Conservation (phyloP, 768 basidiomycete species). For the Megacollybia marginata region DNA sequence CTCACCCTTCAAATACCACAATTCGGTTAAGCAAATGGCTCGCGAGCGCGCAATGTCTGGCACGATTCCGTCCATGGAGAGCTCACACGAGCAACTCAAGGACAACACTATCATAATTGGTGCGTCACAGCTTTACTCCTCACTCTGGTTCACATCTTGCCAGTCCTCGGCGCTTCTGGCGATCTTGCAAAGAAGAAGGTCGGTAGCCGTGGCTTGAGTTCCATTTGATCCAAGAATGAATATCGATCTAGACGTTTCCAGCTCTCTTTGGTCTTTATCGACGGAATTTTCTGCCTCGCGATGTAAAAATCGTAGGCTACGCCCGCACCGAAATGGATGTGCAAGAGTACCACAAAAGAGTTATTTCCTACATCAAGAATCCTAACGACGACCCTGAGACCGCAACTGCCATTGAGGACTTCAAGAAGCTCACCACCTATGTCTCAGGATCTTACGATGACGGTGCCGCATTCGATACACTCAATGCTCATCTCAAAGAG, state of each 20-base stretch:
- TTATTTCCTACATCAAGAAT: slow-evolving; percentile 80
- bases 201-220: slow-evolving; percentile 2
- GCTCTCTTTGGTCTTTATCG: slow-evolving; percentile 88
- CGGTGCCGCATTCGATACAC: slow-evolving; percentile 63
- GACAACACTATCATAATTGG: slow-evolving; percentile 89
- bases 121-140: slow-evolving; percentile 27
- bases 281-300: slow-evolving; percentile 72
- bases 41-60: slow-evolving; percentile 60
- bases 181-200: slow-evolving; percentile 99
- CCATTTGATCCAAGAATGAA: slow-evolving; percentile 4
- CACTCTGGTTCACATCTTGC: slow-evolving; percentile 1
- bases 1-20: slow-evolving; percentile 6
- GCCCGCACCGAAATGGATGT: slow-evolving; percentile 92
- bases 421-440: slow-evolving; percentile 78
- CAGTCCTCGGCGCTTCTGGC: slow-evolving; percentile 93
- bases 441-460: slow-evolving; percentile 88
- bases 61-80: slow-evolving; percentile 88
- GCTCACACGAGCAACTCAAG: slow-evolving; percentile 59
- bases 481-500: slow-evolving; percentile 69
- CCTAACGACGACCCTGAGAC: slow-evolving; percentile 53
- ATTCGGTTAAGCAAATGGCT: slow-evolving; percentile 27
- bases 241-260: slow-evolving; percentile 71
- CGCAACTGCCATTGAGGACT: slow-evolving; percentile 64
- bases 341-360: slow-evolving; percentile 79
- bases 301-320: slow-evolving; percentile 90